Conservation (phyloP, 441 rosid genomes). For the Erodium chrysanthum region DNA sequence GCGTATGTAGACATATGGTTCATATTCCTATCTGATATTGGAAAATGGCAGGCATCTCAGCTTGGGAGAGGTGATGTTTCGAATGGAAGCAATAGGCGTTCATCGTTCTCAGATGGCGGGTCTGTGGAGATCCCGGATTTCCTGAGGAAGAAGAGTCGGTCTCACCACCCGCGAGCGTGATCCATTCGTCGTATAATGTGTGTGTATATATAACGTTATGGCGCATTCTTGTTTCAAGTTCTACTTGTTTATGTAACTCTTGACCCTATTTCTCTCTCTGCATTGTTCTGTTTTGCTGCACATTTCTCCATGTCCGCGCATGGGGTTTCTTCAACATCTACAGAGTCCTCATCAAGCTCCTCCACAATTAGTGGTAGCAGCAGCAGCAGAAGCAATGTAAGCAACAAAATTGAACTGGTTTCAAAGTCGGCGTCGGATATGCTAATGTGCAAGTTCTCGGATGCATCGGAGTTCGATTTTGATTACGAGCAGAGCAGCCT, state of each 20-base stretch:
- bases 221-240: too few relatives aligned
- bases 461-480: slow-evolving; percentile 24
- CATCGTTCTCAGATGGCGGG: slow-evolving; percentile 17
- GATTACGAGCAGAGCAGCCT: slow-evolving; percentile 24
- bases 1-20: too few relatives aligned
- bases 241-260: too few relatives aligned
- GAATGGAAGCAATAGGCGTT: slow-evolving; percentile 13
- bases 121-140: slow-evolving; percentile 21
- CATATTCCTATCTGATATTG: background rate
- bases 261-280: too few relatives aligned
- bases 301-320: too few relatives aligned
- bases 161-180: slow-evolving; percentile 19
- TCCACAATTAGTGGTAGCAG: too few relatives aligned
- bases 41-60: slow-evolving; percentile 8
- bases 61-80: background rate
- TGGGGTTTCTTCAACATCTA: too few relatives aligned
- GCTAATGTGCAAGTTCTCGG: slow-evolving; percentile 27
- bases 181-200: background rate
- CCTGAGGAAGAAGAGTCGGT: slow-evolving; percentile 24
- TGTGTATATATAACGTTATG: too few relatives aligned
- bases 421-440: slow-evolving; percentile 21
- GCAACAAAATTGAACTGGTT: slow-evolving; percentile 18
- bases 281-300: too few relatives aligned
- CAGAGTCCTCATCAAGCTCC: too few relatives aligned
- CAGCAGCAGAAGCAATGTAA: too few relatives aligned